Evolutionary conservation across 1,139 yeast genomes (phyloP).

Genomic region (Magnusiomyces tetraspermus): DNA sequence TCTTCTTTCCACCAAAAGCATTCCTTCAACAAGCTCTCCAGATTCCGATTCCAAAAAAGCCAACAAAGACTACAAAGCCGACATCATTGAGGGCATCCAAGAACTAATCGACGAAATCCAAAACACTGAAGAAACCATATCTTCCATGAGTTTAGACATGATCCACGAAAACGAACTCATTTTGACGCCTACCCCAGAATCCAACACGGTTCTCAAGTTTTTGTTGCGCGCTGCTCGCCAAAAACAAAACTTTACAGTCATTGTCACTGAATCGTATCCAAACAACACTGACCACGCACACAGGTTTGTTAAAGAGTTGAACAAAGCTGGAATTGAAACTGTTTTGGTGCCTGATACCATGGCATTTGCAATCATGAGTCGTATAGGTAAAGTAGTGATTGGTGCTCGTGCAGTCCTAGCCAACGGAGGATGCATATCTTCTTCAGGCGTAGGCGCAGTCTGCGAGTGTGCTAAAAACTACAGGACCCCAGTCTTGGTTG

Average conservation of each 20-base stretch:
- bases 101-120: conserved; percentile 88
- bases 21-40: neutral
- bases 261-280: conserved; percentile 89
- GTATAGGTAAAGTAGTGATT: conserved; percentile 91
- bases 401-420: conserved; percentile 91
- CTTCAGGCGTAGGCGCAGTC: conserved; percentile 85
- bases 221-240: conserved; percentile 77
- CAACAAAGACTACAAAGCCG: conserved; percentile 66
- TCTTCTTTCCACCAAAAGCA: conserved; percentile 37
- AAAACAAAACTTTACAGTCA: conserved; percentile 83
- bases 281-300: conserved; percentile 72
- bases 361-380: conserved; percentile 89
- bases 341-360: conserved; percentile 89
- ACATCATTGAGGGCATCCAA: conserved; percentile 87
- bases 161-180: conserved; percentile 91
- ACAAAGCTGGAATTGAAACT: conserved; percentile 81
- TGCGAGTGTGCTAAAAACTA: conserved; percentile 95
- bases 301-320: conserved; percentile 65
- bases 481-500: conserved; percentile 90
- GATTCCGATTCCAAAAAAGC: conserved; percentile 14
- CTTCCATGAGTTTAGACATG: conserved; percentile 81
- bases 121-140: conserved; percentile 83
- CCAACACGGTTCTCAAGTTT: conserved; percentile 81
- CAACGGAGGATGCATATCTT: conserved; percentile 88
- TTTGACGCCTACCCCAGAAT: conserved; percentile 87